Base-by-base conservation (phyloP, 352 stramenopile genomes). In the Pythium rhizo-oryzae region DNA sequence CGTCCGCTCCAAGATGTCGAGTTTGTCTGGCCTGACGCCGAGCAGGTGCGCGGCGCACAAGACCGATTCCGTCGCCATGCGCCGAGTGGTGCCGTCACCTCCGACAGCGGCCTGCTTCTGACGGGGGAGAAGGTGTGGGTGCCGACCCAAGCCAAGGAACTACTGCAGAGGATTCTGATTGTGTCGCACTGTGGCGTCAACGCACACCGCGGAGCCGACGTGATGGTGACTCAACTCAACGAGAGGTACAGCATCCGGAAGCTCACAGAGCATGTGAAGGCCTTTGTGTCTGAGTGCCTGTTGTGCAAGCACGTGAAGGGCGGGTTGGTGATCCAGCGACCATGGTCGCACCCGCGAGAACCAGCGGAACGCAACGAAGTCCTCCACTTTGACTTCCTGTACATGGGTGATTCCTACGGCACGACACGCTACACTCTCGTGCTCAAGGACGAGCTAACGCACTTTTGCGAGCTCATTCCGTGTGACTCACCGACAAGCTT, bases 221-320 rank as follows among this genome's bases (percentile, higher is more conserved):
- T 23, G 19, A 57, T 66, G 59, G 16, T 46, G 21, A 55, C n/a
- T 8, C 50, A 68, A 41, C 37, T 67, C 4, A 18, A 37, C 4
- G 33, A 41, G 8, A 46, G 41, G 23, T 68, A 47, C 24, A n/a
- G 2, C 4, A 53, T 69, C 23, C 25, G 54, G 19, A 61, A 35
- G 19, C 41, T 69, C 25, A 8, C 7, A 2, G 53, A 56, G 25
- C 25, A 49, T 7, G 53, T 62, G 5, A 44, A 55, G 8, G 12
- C 41, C n/a, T 61, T 62, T 19, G 37, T 62, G 28, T 18, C 41
- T 7, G 11, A 39, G 1, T 69, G 62, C 21, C 39, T 69, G 41
- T 23, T 69, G 8, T 69, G 62, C 25, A 43, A 58, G 8, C 62
- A 69, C 54, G 44, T 69, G 23, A 69, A 69, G 53, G 62, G 62